Percentiles rank a stretch among this genome's conserved stretches.
These are phyloP conservation scores for Wickerhamomyces sp. DNA, from an alignment of 1,139 yeast species.

Conservation along the genomic window DNA sequence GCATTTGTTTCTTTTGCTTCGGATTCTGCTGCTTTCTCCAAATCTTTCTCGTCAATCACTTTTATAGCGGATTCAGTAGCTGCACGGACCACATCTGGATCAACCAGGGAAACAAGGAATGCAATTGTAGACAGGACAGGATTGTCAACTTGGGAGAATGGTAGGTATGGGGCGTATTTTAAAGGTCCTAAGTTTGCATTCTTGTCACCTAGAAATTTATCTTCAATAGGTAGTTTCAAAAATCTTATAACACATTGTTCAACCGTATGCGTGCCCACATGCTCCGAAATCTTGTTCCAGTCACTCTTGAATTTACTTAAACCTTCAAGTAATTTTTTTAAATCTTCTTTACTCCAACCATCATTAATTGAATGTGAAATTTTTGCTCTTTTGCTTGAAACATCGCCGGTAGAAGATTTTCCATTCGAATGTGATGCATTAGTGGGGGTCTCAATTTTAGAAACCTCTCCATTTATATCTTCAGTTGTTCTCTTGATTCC, in stretches of 20 bases:
- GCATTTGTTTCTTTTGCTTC: constrained; percentile 12
- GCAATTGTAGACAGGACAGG: constrained; percentile 91
- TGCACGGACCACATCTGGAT: constrained; percentile 79
- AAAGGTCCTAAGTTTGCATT: constrained; percentile 62
- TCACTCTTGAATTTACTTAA: constrained; percentile 56
- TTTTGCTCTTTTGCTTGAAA: constrained; percentile 34
- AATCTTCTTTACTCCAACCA: constrained; percentile 65
- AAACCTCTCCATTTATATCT: constrained; percentile 4
- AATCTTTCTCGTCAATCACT: constrained; percentile 45
- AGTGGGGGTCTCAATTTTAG: background rate
- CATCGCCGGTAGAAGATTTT: constrained; percentile 10
- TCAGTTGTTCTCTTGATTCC: constrained; percentile 17
- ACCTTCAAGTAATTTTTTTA: constrained; percentile 56
- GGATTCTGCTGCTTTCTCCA: constrained; percentile 16
- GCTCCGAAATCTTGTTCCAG: constrained; percentile 72
- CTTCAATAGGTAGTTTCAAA: constrained; percentile 79
- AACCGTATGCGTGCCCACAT: constrained; percentile 64
- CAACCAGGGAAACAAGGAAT: constrained; percentile 81
- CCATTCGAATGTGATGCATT: constrained; percentile 6
- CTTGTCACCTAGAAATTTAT: constrained; percentile 50
- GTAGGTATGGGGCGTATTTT: constrained; percentile 77
- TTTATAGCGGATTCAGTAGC: constrained; percentile 68
- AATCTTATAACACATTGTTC: constrained; percentile 81
- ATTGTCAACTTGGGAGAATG: constrained; percentile 81
- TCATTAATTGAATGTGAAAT: constrained; percentile 34